A percentile compares a stretch with the other conserved stretches of the same genome.
These are phyloP conservation scores for Deinandra increscens DNA, from an alignment of 129 eudicot genomes.

Conservation along the genomic window DNA sequence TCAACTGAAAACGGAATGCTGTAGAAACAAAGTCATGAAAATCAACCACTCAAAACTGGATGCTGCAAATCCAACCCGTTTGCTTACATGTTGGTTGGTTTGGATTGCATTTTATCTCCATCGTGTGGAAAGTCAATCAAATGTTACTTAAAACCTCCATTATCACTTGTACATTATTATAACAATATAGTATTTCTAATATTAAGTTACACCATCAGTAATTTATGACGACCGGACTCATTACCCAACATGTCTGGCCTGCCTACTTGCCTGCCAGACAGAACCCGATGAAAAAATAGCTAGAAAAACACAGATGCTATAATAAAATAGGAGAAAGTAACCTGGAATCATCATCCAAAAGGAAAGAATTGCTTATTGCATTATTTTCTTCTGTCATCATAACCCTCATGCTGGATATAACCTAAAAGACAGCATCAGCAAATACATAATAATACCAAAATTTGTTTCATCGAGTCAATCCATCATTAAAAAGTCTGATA, in stretches of 20 bases:
- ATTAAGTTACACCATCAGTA: not conserved
- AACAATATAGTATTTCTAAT: not conserved
- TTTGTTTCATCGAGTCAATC: not conserved
- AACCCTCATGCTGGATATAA: constrained; percentile 88
- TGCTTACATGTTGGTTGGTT: not conserved
- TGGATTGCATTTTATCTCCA: not conserved
- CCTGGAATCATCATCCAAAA: constrained; percentile 99
- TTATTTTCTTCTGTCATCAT: constrained; percentile 95
- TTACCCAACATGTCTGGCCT: too few species aligned
- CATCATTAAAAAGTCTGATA: not conserved
- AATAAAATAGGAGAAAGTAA: constrained; percentile 27
- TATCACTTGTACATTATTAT: not conserved
- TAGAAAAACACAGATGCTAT: not conserved
- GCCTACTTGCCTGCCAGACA: too few species aligned
- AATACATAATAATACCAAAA: not conserved
- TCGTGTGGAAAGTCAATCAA: not conserved
- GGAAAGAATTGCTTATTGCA: constrained; percentile 87
- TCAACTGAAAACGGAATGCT: constrained; percentile 95
- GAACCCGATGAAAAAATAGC: not conserved
- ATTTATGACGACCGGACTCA: too few species aligned
- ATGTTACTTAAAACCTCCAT: not conserved
- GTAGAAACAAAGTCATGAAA: constrained; percentile 24
- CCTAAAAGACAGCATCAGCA: constrained; percentile 37
- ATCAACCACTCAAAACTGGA: not conserved
- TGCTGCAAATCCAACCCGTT: not conserved